Conservation (phyloP, 2,329 filamentous ascomycete genomes). For the Tympanopsis confertula region DNA sequence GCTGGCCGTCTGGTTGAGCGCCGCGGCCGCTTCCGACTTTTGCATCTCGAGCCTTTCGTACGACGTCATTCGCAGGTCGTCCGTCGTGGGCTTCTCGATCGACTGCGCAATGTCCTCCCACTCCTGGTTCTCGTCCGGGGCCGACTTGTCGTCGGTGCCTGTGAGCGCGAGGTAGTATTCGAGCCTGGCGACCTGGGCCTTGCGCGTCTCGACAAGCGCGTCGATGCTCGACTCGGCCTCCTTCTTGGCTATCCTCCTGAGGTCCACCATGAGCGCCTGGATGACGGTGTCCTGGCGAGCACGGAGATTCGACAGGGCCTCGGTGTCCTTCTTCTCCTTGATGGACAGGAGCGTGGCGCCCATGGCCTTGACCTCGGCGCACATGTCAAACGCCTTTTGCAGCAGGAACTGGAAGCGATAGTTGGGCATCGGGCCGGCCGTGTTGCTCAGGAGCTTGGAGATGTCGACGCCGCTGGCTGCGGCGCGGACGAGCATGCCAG, state of each 20-base stretch:
- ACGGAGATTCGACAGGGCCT: slow-evolving; percentile 8
- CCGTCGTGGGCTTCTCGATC: slow-evolving; percentile 1
- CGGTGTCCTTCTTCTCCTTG: slow-evolving; percentile 12
- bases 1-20: neutral
- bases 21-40: slow-evolving; percentile 2
- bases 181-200: slow-evolving; percentile 3
- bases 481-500: slow-evolving; percentile 9
- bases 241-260: slow-evolving; percentile 6
- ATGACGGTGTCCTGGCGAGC: slow-evolving; percentile 6
- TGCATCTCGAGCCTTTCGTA: slow-evolving; percentile 6
- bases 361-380: slow-evolving; percentile 10
- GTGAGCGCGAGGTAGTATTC: slow-evolving; percentile 5
- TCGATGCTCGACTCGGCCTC: slow-evolving; percentile 8
- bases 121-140: slow-evolving; percentile 2
- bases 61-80: slow-evolving; percentile 3
- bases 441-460: slow-evolving; percentile 5
- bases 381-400: slow-evolving; percentile 12
- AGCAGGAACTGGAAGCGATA: slow-evolving; percentile 14
- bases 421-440: slow-evolving; percentile 11
- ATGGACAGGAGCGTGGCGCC: slow-evolving; percentile 6
- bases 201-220: slow-evolving; percentile 3
- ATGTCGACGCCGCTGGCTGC: slow-evolving; percentile 7
- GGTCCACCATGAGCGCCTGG: slow-evolving; percentile 5
- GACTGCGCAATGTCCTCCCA: slow-evolving; percentile 3
- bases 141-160: slow-evolving; percentile 3